A percentile compares a stretch with the other conserved stretches of the same genome.
These are phyloP conservation scores for Hortaea werneckii DNA, from an alignment of 2,329 filamentous ascomycete genomes.

Conservation along the genomic window DNA sequence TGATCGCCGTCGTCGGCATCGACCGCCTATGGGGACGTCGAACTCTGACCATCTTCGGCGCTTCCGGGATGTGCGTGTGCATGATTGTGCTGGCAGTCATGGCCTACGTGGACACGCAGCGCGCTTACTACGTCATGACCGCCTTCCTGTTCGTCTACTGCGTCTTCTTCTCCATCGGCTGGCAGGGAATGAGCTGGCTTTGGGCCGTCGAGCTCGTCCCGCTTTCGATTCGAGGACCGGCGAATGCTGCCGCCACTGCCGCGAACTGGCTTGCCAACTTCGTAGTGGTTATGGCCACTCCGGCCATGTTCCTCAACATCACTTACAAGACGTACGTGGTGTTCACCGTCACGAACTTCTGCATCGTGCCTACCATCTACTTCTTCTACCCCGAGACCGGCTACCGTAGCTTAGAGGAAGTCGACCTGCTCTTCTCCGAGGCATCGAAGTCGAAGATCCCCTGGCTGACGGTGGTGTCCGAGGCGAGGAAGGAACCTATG, in stretches of 20 bases:
- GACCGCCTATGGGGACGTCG: conserved; percentile 25
- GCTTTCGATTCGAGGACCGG: conserved; percentile 49
- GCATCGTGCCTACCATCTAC: conserved; percentile 42
- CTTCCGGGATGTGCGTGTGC: conserved; percentile 43
- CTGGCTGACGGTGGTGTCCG: conserved; percentile 1
- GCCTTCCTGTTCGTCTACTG: conserved; percentile 51
- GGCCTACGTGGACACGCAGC: conserved; percentile 26
- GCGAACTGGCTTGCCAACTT: conserved; percentile 45
- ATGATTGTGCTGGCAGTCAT: conserved; percentile 51
- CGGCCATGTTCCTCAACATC: conserved; percentile 48
- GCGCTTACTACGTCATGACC: conserved; percentile 34
- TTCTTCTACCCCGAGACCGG: conserved; percentile 54
- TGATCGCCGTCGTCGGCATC: conserved; percentile 37
- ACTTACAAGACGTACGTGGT: conserved; percentile 56
- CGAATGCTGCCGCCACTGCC: conserved; percentile 54
- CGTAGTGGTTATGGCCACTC: conserved; percentile 53
- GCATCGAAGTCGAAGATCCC: conserved; percentile 9
- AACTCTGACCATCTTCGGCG: conserved; percentile 24
- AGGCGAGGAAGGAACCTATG: background rate
- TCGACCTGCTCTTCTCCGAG: conserved; percentile 55
- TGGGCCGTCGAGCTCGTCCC: conserved; percentile 54
- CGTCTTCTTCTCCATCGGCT: conserved; percentile 48
- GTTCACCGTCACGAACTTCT: conserved; percentile 49
- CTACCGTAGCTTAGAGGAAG: conserved; percentile 50
- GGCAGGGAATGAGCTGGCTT: conserved; percentile 53